Evolutionary conservation across 1,284 basidiomycete genomes (phyloP).

Genomic region (Takashimella tepidaria): DNA sequence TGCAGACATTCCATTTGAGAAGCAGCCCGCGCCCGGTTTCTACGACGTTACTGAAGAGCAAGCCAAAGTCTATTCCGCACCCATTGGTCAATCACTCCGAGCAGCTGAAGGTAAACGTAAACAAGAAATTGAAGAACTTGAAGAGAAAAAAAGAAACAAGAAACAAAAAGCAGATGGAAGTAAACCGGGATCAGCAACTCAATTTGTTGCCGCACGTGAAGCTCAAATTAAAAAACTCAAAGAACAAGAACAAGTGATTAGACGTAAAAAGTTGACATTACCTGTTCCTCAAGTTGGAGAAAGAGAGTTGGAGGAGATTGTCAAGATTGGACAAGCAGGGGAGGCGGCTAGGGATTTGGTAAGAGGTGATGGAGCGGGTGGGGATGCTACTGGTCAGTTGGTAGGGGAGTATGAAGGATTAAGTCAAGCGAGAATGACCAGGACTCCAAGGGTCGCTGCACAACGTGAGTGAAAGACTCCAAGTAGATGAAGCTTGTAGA

Average conservation of each 20-base stretch:
- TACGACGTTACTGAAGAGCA: conserved; percentile 96
- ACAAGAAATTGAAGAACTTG: conserved; percentile 63
- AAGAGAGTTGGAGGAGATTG: conserved; percentile 91
- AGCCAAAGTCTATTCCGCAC: conserved; percentile 77
- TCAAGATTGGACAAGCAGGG: conserved; percentile 92
- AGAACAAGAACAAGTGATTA: conserved; percentile 91
- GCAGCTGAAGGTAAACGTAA: conserved; percentile 88
- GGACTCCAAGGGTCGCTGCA: conserved; percentile 86
- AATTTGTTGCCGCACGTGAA: conserved; percentile 88
- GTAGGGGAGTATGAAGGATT: conserved; percentile 89
- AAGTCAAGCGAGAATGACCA: conserved; percentile 78
- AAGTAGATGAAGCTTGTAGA: too few relatives aligned
- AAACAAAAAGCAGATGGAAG: conserved; percentile 54
- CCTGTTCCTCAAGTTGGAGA: conserved; percentile 95
- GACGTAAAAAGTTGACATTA: conserved; percentile 76
- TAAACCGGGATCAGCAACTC: conserved; percentile 67
- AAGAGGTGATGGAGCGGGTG: conserved; percentile 54
- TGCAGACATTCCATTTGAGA: conserved; percentile 97
- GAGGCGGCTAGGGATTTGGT: conserved; percentile 84
- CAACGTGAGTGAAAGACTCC: conserved; percentile 68
- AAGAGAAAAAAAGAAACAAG: conserved; percentile 77
- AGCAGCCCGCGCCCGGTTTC: conserved; percentile 90
- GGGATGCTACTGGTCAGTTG: conserved; percentile 77
- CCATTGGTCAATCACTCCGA: conserved; percentile 84
- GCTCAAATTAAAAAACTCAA: conserved; percentile 96